phyloP scores from a whole-genome alignment of 2,329 filamentous ascomycete genomes.

The Aspergillus spinulosporus region DNA sequence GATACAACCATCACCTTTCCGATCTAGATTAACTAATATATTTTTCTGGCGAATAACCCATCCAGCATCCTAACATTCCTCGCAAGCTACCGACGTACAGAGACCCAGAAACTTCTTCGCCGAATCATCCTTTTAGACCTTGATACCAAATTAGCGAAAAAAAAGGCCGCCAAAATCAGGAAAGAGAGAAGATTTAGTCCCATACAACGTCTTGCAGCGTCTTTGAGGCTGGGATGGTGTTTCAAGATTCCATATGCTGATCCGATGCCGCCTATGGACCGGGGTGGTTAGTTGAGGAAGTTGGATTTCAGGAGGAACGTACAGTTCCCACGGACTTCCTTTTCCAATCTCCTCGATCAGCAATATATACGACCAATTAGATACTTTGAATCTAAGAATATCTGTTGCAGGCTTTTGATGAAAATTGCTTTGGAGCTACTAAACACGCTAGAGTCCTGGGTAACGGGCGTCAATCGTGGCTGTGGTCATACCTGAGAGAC shows the following conservation, averaged over 20 bases:
- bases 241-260: slow-evolving; percentile 63
- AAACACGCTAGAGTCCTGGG: neutral
- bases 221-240: slow-evolving; percentile 52
- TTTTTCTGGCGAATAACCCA: slow-evolving; percentile 12
- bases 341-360: slow-evolving; percentile 89
- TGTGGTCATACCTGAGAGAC: slow-evolving; percentile 53
- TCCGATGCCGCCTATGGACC: slow-evolving; percentile 59
- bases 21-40: slow-evolving; percentile 3
- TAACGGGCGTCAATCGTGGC: neutral
- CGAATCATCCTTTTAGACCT: slow-evolving; percentile 16
- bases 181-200: neutral
- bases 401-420: slow-evolving; percentile 84
- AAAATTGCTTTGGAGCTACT: slow-evolving; percentile 62
- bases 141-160: slow-evolving; percentile 1
- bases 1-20: neutral
- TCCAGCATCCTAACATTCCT: slow-evolving; percentile 13
- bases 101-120: slow-evolving; percentile 22
- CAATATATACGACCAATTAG: slow-evolving; percentile 73
- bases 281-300: neutral
- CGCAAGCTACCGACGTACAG: slow-evolving; percentile 15
- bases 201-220: slow-evolving; percentile 65
- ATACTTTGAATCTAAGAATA: slow-evolving; percentile 72
- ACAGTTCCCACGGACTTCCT: slow-evolving; percentile 63
- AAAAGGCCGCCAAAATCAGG: neutral
- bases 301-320: slow-evolving; percentile 2